These are phyloP conservation scores for Wickerhamiella azymoides DNA, from an alignment of 805 yeast genomes.

Conservation along the genomic window DNA sequence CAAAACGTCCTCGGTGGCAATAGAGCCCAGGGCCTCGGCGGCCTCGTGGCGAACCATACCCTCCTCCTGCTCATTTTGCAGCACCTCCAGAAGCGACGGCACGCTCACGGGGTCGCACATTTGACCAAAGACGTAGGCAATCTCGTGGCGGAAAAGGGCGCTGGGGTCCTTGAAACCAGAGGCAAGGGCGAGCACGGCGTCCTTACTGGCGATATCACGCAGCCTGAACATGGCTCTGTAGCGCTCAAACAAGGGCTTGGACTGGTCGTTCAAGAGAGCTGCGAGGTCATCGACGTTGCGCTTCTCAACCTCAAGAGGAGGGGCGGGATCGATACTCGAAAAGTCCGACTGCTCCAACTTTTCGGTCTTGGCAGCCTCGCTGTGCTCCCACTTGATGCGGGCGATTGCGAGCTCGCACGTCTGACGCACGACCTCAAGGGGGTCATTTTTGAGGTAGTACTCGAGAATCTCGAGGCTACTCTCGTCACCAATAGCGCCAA, in stretches of 20 bases:
- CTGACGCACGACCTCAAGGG: conserved; percentile 78
- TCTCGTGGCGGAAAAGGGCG: conserved; percentile 93
- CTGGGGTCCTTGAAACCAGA: conserved; percentile 80
- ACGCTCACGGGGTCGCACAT: conserved; percentile 86
- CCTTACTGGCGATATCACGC: conserved; percentile 86
- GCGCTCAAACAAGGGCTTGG: conserved; percentile 73
- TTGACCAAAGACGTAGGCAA: conserved; percentile 97
- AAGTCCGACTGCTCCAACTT: conserved; percentile 61
- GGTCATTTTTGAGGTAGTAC: conserved; percentile 56
- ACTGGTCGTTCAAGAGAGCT: conserved; percentile 58
- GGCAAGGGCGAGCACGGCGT: conserved; percentile 85
- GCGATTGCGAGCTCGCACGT: conserved; percentile 96
- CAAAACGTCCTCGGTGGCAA: conserved; percentile 89
- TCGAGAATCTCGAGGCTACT: conserved; percentile 55
- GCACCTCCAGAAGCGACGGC: conserved; percentile 70
- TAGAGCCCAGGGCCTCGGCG: conserved; percentile 95
- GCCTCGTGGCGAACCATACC: conserved; percentile 99
- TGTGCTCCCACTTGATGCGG: conserved; percentile 84
- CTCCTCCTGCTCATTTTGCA: conserved; percentile 67
- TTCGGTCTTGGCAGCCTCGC: conserved; percentile 53
- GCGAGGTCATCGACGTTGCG: conserved; percentile 55
- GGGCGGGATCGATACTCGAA: conserved; percentile 93
- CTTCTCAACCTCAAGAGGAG: conserved; percentile 64
- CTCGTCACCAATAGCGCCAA: conserved; percentile 85
- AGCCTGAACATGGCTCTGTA: conserved; percentile 97